These are phyloP conservation scores for Prototheca wickerhamii DNA, from an alignment of 163 green algal species.

Conservation along the genomic window DNA sequence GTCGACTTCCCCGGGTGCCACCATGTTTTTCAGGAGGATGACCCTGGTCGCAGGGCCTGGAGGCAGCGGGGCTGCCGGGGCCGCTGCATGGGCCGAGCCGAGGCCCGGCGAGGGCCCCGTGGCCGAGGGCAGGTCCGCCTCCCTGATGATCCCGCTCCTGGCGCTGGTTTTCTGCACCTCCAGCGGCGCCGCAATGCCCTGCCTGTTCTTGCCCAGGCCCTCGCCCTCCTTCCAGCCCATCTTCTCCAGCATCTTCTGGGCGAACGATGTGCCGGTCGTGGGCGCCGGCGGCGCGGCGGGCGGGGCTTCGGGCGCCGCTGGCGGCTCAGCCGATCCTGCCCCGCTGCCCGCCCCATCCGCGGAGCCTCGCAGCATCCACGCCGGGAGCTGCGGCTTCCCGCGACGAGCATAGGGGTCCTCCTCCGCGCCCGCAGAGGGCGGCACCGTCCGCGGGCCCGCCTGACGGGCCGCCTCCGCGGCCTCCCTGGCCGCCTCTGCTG, in stretches of 20 bases:
- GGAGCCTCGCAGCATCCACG: no score
- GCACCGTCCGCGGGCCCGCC: background rate
- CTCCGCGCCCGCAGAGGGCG: no score
- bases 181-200: conserved; percentile 84
- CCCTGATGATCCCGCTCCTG: conserved; percentile 55
- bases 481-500: conserved; percentile 23
- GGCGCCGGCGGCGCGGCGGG: conserved; percentile 12
- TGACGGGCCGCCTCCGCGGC: conserved; percentile 5
- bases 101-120: background rate
- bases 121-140: conserved; percentile 19
- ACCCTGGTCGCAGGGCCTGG: conserved; percentile 50
- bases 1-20: conserved; percentile 73
- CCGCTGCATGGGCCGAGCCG: background rate
- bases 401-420: no score
- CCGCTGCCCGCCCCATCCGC: background rate
- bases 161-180: conserved; percentile 31
- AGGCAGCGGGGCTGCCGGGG: background rate
- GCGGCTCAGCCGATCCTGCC: background rate
- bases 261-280: conserved; percentile 19
- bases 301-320: background rate
- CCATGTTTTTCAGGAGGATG: conserved; percentile 83
- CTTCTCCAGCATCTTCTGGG: conserved; percentile 79
- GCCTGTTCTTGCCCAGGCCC: conserved; percentile 58
- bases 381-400: no score
- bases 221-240: conserved; percentile 92